Base-by-base conservation (phyloP, 345 rosid species). In the Ailanthus altissimus region DNA sequence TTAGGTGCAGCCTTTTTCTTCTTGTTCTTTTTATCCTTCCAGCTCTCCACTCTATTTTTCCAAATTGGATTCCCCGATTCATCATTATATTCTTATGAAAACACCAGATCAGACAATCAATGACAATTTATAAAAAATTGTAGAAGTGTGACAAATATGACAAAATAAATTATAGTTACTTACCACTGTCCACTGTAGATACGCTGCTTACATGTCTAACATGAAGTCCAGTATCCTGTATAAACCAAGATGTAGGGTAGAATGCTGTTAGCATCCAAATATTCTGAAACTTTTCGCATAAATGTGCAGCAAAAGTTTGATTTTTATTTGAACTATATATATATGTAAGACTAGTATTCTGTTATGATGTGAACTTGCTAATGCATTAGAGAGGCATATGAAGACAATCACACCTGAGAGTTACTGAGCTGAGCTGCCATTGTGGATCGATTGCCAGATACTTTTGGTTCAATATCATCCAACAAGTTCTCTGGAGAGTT, bases 1-100 rank as follows among this genome's bases (percentile, higher is more conserved):
- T 96, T 93, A 1, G 90, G 61, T 42, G 82, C 77, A 81, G 80
- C 64, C 75, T 88, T 91, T 76, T 85, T 92, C 89, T 92, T 96
- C 89, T 92, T 91, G 82, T 76, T 85, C 87, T 95, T 96, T 84
- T 96, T 96, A 56, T 91, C 98, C 88, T 92, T 96, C 98, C 98
- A 93, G 73, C 97, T 96, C 75, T 96, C 98, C 65, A 96, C 98
- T 70, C 98, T 88, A 79, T 92, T 93, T 89, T 93, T 96, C 99
- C 99, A 96, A 57, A 96, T 91, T 6, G 99, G 97, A 46, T 96
- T 96, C 50, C 94, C 99, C 13, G 79, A 85, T 72, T 93, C 98
- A 82, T 93, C 98, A 42, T 90, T 89, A 74, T 89, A 81, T 75
- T 93, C 99, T 96, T 81, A 81, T 21, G 75, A 77, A 73, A 78